phyloP scores from a whole-genome alignment of 2,329 filamentous ascomycete species.

The Penicillium thymicola region DNA sequence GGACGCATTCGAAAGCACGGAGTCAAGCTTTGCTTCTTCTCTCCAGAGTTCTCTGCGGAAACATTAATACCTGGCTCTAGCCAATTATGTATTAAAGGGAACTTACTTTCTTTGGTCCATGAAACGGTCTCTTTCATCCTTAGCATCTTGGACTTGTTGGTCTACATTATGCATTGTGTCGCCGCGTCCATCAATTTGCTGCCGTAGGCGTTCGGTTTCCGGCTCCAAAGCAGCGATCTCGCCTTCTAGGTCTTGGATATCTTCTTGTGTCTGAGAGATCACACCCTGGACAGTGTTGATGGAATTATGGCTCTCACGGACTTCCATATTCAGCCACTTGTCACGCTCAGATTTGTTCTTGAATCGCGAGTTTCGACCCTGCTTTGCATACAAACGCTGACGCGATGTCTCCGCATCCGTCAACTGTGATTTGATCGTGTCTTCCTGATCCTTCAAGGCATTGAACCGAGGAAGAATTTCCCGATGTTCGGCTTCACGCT shows the following conservation, averaged over 20 bases:
- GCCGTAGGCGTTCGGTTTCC: constrained; percentile 67
- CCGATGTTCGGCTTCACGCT: constrained; percentile 73
- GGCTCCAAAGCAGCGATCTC: constrained; percentile 70
- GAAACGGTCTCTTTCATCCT: constrained; percentile 73
- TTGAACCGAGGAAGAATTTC: constrained; percentile 75
- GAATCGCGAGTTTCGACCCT: constrained; percentile 83
- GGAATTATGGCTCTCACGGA: constrained; percentile 72
- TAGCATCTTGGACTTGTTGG: constrained; percentile 71
- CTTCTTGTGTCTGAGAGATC: constrained; percentile 77
- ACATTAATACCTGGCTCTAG: constrained; percentile 5
- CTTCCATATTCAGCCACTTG: constrained; percentile 73
- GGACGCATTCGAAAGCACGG: constrained; percentile 69
- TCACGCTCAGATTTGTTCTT: constrained; percentile 86
- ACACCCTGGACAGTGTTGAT: constrained; percentile 80
- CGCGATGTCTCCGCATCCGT: constrained; percentile 72
- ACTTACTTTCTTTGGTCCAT: constrained; percentile 74
- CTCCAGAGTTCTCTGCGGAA: constrained; percentile 64
- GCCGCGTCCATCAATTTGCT: constrained; percentile 74
- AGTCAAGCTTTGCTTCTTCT: constrained; percentile 82
- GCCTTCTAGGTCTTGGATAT: constrained; percentile 67
- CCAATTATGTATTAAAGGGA: not conserved
- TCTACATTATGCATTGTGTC: constrained; percentile 69
- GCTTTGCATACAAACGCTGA: constrained; percentile 83
- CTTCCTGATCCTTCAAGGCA: constrained; percentile 69
- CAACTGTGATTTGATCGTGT: constrained; percentile 65